Conservation (phyloP, 2,329 filamentous ascomycete genomes). For the Fusarium sp. region DNA sequence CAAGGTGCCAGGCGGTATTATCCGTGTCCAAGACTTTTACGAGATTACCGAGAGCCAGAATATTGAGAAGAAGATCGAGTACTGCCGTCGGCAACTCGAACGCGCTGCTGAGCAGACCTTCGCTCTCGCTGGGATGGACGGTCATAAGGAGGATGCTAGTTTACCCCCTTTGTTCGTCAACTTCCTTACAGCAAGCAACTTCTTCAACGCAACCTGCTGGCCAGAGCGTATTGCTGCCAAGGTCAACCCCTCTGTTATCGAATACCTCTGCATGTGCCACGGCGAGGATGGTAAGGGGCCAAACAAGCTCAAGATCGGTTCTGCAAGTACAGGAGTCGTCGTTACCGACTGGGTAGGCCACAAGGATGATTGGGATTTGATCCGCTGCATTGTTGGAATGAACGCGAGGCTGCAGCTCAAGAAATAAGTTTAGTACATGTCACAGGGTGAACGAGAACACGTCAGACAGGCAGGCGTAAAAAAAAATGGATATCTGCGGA, state of each 20-base stretch:
- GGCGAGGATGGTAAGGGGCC: constrained; percentile 60
- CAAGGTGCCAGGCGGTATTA: constrained; percentile 71
- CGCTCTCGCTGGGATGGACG: constrained; percentile 51
- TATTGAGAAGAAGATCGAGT: constrained; percentile 82
- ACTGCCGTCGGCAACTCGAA: constrained; percentile 77
- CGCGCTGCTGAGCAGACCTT: constrained; percentile 67
- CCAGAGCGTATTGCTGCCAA: constrained; percentile 89
- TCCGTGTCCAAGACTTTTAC: constrained; percentile 95
- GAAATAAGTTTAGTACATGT: constrained; percentile 39
- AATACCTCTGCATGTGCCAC: constrained; percentile 68
- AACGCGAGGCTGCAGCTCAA: constrained; percentile 73
- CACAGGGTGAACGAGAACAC: background rate
- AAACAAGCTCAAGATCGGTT: constrained; percentile 62
- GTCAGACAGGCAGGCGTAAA: too few species aligned
- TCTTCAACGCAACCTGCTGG: constrained; percentile 93
- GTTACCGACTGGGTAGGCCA: constrained; percentile 94
- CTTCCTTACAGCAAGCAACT: constrained; percentile 90
- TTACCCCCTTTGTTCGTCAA: constrained; percentile 81
- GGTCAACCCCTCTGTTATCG: constrained; percentile 79
- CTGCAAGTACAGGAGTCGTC: constrained; percentile 84
- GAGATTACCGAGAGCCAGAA: constrained; percentile 78
- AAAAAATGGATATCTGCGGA: background rate
- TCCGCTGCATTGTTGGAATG: constrained; percentile 88
- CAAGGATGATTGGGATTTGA: constrained; percentile 88
- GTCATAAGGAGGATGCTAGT: constrained; percentile 41